Conservation (phyloP, 306 rosid genomes). For the Myrica gale region DNA sequence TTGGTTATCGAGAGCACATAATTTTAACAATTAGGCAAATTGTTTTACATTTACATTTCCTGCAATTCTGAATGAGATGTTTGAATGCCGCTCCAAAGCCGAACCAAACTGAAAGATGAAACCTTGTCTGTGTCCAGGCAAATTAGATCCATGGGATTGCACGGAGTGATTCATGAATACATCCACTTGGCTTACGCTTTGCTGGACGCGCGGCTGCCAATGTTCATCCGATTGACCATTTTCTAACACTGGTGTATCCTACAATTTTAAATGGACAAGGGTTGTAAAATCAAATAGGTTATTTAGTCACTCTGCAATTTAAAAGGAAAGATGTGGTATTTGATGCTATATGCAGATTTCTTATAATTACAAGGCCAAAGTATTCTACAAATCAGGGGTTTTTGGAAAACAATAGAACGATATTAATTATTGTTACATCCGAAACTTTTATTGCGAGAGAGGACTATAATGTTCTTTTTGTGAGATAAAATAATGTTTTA, state of each 20-base stretch:
- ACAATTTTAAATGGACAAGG: constrained; percentile 15
- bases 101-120: constrained; percentile 97
- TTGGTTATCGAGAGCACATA: too few species aligned
- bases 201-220: constrained; percentile 84
- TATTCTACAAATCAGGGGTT: constrained; percentile 83
- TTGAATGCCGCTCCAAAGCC: constrained; percentile 87
- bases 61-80: constrained; percentile 55
- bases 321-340: neutral
- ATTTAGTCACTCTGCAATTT: neutral
- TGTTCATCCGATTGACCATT: constrained; percentile 84
- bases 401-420: constrained; percentile 84
- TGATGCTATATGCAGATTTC: constrained; percentile 26
- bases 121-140: constrained; percentile 97
- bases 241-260: constrained; percentile 98
- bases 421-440: constrained; percentile 30
- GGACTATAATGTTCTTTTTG: neutral
- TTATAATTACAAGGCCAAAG: constrained; percentile 69
- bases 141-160: constrained; percentile 99
- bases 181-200: constrained; percentile 94
- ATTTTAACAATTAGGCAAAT: constrained; percentile 78
- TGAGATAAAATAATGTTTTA: neutral
- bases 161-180: constrained; percentile 83
- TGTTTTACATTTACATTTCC: constrained; percentile 92
- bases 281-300: constrained; percentile 8
- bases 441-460: neutral